Conservation (phyloP, 306 rosid genomes). For the Vicia faba region DNA sequence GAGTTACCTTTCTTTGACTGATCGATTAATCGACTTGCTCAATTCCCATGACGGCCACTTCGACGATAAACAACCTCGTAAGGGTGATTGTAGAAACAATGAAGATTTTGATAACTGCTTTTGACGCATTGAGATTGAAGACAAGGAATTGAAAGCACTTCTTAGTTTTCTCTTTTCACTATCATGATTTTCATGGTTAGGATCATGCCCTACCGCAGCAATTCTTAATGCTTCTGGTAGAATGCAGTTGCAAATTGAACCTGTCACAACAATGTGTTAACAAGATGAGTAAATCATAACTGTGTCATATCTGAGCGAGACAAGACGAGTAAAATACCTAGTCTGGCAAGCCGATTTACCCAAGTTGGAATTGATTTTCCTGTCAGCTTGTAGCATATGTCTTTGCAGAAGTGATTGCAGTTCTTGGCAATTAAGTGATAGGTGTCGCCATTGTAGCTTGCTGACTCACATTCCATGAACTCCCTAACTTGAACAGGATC, state of each 20-base stretch:
- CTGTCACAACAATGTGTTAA: constrained; percentile 44
- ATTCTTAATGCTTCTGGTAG: constrained; percentile 82
- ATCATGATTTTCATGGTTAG: constrained; percentile 54
- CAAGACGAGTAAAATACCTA: constrained; percentile 62
- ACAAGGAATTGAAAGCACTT: constrained; percentile 65
- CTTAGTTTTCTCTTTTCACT: constrained; percentile 78
- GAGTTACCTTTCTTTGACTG: constrained; percentile 72
- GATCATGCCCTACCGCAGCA: constrained; percentile 78
- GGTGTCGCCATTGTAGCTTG: constrained; percentile 80
- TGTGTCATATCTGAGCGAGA: constrained; percentile 14
- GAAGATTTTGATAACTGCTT: constrained; percentile 87
- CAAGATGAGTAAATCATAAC: no score
- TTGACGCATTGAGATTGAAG: constrained; percentile 91
- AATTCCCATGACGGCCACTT: constrained; percentile 91
- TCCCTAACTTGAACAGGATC: constrained; percentile 81
- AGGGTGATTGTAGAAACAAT: constrained; percentile 86
- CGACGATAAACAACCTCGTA: constrained; percentile 78
- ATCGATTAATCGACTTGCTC: constrained; percentile 72
- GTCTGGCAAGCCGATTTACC: constrained; percentile 92
- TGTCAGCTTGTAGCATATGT: constrained; percentile 79
- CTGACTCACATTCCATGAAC: constrained; percentile 82
- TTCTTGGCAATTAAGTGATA: constrained; percentile 95
- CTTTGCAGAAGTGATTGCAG: constrained; percentile 98
- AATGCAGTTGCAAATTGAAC: constrained; percentile 86
- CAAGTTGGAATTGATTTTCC: constrained; percentile 95